Base-by-base conservation (phyloP, 352 stramenopile genomes). In the Pythium coloratum region DNA sequence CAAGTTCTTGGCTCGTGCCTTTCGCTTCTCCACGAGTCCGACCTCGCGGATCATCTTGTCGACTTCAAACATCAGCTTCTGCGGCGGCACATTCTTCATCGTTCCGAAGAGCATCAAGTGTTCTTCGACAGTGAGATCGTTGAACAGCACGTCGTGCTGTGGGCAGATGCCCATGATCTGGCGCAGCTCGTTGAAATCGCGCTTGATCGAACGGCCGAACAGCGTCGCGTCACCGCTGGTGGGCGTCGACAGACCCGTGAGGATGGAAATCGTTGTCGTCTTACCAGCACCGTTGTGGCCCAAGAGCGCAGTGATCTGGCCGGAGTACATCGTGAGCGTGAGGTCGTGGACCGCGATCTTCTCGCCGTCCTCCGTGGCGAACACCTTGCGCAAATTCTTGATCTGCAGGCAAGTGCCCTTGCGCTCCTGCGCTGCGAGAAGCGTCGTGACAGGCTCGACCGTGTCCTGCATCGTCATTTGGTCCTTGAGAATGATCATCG, bases 311-410 rank as follows among this genome's bases (percentile, higher is more conserved):
- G 83, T 91, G 71, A 93, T 90, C 49, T 93, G 82, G 16, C 79
- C 71, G 62, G 77, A 80, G 72, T 92, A 92, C 80, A 90, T 81
- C 46, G 85, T 56, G 86, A 98, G 51, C 62, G 84, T 79, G 18
- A 98, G 58, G 8, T 77, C 78, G 32, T 97, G 79, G 3, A 98
- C 94, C 3, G 94, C 94, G 0, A 91, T 64, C 61, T 97, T 97
- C 38, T 86, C 73, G 6, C 88, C 92, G 34, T 84, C 92, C 0
- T 84, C 77, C 16, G 90, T 91, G 3, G 67, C 50, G 60, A 97
- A 98, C 7, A 85, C 79, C 54, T 93, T 94, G n/a, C 78, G 72
- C 2, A 97, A 56, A 28, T 70, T 67, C 42, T 86, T 75, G 3
- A 96, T 78, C 3, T 69, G 68, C 2, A 96, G 57, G 0, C 72